Evolutionary conservation across 1,139 yeast species (phyloP).

Genomic region (Debaryomyces nepalensis): DNA sequence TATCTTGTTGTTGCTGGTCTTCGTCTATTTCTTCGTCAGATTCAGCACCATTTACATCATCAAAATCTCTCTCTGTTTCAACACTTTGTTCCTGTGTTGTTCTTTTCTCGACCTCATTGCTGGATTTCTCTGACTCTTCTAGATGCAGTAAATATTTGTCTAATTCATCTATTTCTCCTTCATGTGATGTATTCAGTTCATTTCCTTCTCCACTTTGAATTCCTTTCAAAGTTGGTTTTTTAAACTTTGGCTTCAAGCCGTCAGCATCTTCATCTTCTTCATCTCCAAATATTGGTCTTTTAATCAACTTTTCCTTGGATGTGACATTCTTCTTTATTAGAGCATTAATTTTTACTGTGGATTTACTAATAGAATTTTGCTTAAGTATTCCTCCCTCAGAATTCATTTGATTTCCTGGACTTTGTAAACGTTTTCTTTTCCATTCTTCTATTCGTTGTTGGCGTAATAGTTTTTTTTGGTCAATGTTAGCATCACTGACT

Average conservation of each 20-base stretch:
- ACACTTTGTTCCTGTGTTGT: not conserved
- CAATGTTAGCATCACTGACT: constrained; percentile 15
- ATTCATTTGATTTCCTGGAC: constrained; percentile 7
- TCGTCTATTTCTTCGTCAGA: constrained; percentile 25
- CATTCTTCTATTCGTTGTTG: constrained; percentile 46
- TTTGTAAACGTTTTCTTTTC: constrained; percentile 35
- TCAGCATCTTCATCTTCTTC: constrained; percentile 27
- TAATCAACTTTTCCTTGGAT: constrained; percentile 1
- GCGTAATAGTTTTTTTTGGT: constrained; percentile 24
- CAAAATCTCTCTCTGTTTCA: constrained; percentile 1
- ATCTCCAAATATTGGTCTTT: constrained; percentile 7
- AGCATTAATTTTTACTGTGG: constrained; percentile 6
- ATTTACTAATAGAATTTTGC: not conserved
- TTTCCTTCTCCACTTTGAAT: constrained; percentile 1
- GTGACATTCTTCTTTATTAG: constrained; percentile 8
- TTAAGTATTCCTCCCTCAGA: not conserved
- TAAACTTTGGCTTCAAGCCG: constrained; percentile 27
- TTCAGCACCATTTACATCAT: constrained; percentile 18
- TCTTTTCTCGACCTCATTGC: not conserved
- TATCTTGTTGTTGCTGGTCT: constrained; percentile 28
- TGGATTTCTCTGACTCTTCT: not conserved
- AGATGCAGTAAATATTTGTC: constrained; percentile 22
- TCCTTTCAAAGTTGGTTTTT: constrained; percentile 25
- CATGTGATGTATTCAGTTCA: constrained; percentile 15
- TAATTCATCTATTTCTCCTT: constrained; percentile 27